Percentiles rank a stretch among this genome's conserved stretches.
These are phyloP conservation scores for Alternaria novae-zelandiae DNA, from an alignment of 2,329 filamentous ascomycete genomes.

Conservation along the genomic window DNA sequence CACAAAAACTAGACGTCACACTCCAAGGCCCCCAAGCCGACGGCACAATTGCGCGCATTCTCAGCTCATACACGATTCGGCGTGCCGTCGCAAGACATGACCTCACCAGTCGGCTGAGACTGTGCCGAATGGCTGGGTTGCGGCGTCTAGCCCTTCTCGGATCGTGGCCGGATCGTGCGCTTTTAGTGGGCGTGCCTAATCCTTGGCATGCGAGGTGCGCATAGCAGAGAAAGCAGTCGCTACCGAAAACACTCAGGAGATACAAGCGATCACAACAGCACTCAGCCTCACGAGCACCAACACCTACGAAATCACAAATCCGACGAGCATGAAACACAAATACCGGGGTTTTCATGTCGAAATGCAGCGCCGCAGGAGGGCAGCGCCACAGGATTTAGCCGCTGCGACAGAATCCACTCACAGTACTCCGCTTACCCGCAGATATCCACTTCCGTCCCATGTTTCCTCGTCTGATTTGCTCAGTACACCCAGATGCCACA, in stretches of 20 bases:
- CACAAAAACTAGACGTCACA: constrained; percentile 2
- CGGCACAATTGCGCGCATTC: constrained; percentile 2
- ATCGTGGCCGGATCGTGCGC: background rate
- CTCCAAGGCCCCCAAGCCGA: background rate
- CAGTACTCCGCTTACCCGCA: constrained; percentile 1
- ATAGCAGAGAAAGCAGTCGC: background rate
- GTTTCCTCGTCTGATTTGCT: background rate
- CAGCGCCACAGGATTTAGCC: constrained; percentile 2
- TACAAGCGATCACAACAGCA: background rate
- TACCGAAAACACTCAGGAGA: background rate
- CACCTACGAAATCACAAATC: background rate
- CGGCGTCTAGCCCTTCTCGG: constrained; percentile 5
- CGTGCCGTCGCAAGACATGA: background rate
- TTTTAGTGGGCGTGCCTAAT: background rate
- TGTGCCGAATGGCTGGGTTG: background rate
- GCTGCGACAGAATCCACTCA: background rate
- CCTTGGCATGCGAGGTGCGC: background rate
- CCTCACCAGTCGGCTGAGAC: background rate
- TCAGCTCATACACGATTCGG: background rate
- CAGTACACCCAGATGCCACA: background rate
- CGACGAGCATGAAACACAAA: background rate
- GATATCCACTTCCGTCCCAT: background rate
- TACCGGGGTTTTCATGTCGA: background rate
- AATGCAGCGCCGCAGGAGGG: background rate
- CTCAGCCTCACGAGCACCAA: background rate